Evolutionary conservation across 2,329 filamentous ascomycete genomes (phyloP).

Genomic region (Catunica adiposa): DNA sequence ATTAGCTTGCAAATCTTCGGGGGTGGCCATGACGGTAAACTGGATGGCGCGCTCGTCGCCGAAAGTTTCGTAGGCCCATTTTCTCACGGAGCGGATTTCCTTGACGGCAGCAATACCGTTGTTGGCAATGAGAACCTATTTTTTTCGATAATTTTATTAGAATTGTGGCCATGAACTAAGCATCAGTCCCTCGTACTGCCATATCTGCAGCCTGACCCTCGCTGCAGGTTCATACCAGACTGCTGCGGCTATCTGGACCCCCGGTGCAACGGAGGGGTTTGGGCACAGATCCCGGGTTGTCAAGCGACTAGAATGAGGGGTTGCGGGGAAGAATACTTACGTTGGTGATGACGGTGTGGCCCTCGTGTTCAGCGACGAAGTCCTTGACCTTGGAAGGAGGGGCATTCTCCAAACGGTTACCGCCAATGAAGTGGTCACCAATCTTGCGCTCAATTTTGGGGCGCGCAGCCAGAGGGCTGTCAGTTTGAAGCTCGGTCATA

Average conservation of each 20-base stretch:
- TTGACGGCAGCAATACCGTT: conserved; percentile 99
- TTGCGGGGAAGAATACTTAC: conserved; percentile 37
- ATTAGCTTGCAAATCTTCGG: conserved; percentile 92
- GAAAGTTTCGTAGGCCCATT: conserved; percentile 99
- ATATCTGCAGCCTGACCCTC: background rate
- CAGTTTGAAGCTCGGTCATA: conserved; percentile 33
- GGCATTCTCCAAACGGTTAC: conserved; percentile 72
- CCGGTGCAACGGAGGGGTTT: background rate
- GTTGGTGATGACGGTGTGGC: conserved; percentile 96
- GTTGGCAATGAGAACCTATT: conserved; percentile 91
- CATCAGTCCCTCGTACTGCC: too few species aligned
- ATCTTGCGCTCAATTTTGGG: conserved; percentile 49
- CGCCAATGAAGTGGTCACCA: conserved; percentile 89
- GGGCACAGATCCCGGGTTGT: background rate
- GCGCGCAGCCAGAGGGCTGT: conserved; percentile 32
- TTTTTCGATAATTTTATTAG: background rate
- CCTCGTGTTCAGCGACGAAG: conserved; percentile 76
- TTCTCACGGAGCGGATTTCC: conserved; percentile 95
- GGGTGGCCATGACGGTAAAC: conserved; percentile 99
- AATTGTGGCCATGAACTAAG: too few species aligned
- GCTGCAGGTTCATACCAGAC: background rate
- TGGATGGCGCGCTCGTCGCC: conserved; percentile 96
- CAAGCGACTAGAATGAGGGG: background rate
- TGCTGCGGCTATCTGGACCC: background rate
- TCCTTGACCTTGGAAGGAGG: conserved; percentile 81